These are phyloP conservation scores for Blastobotrys mokoenaii DNA, from an alignment of 805 yeast species.

Conservation along the genomic window DNA sequence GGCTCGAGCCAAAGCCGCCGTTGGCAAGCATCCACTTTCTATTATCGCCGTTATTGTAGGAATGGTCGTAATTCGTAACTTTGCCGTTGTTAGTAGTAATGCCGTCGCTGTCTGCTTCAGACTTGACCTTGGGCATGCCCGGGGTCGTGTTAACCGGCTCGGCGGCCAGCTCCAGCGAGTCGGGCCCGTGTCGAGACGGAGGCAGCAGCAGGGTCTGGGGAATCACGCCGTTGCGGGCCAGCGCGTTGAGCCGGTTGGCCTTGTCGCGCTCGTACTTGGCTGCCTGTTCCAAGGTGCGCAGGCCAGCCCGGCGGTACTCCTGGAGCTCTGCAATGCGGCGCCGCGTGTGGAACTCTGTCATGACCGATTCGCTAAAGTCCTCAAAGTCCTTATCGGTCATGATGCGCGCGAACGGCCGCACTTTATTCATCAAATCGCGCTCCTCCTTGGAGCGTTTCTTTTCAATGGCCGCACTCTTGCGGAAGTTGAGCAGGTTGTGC, in stretches of 20 bases:
- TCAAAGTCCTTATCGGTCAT: slow-evolving; percentile 78
- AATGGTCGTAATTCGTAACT: not conserved
- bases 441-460: slow-evolving; percentile 85
- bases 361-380: slow-evolving; percentile 59
- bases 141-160: slow-evolving; percentile 7
- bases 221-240: slow-evolving; percentile 41
- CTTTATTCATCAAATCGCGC: slow-evolving; percentile 64
- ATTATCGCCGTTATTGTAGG: not conserved
- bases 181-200: not conserved
- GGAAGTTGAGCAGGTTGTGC: slow-evolving; percentile 74
- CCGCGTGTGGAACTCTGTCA: slow-evolving; percentile 71
- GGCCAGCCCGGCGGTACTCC: slow-evolving; percentile 87
- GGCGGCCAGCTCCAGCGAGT: not conserved
- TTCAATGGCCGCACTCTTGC: slow-evolving; percentile 71
- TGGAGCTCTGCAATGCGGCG: slow-evolving; percentile 82
- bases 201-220: slow-evolving; percentile 2
- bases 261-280: slow-evolving; percentile 83
- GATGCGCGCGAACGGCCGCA: slow-evolving; percentile 74
- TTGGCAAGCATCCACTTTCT: not conserved
- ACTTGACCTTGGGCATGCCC: slow-evolving; percentile 1
- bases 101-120: slow-evolving; percentile 2
- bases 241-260: slow-evolving; percentile 51
- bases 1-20: slow-evolving; percentile 19
- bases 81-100: slow-evolving; percentile 6
- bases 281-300: slow-evolving; percentile 77